Base-by-base conservation (phyloP, 768 basidiomycete genomes). In the Gautieria morchelliformis region DNA sequence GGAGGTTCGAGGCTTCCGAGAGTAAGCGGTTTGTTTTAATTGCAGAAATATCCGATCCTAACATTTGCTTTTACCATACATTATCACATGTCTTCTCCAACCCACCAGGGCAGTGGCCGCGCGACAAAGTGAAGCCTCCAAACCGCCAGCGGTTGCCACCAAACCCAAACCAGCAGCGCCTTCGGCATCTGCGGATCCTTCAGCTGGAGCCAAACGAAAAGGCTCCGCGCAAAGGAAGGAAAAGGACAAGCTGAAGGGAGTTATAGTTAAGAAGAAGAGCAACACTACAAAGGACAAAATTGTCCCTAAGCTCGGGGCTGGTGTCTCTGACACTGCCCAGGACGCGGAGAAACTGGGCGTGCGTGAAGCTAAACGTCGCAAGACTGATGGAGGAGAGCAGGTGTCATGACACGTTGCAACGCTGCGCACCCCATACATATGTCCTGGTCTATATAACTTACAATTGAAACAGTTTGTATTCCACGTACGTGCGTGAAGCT, bases 1-100 rank as follows among this genome's bases (percentile, higher is more conserved):
- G 64, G 88, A 93, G 71, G 72, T 93, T 48, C 82, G 82, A 57
- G 76, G 74, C 64, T 93, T 93, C 67, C 83, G 82, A 72, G 83
- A 87, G 90, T 93, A 68, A 50, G 55, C 37, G 59, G 74, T 59
- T 27, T 24, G 48, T 33, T 24, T 30, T 10, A 10, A 11, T 49
- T 24, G 8, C 1, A 9, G 24, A 30, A 1, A 19, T 22, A 33
- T 19, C 19, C 19, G 48, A 19, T 49, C 32, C 19, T 49, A 40
- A 45, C 3, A 52, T 59, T 39, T 42, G 53, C 47, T 48, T 24
- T 7, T 57, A 22, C 55, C 50, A 52, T 15, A 14, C 45, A 52
- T 45, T 60, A 47, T 63, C 50, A 51, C 37, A 47, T 46, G 27
- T 63, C 33, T 27, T 35, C 59, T 58, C 27, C 47, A 47, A 47